These are phyloP conservation scores for Ilex asprella DNA, from an alignment of 257 asterid genomes.

Conservation along the genomic window DNA sequence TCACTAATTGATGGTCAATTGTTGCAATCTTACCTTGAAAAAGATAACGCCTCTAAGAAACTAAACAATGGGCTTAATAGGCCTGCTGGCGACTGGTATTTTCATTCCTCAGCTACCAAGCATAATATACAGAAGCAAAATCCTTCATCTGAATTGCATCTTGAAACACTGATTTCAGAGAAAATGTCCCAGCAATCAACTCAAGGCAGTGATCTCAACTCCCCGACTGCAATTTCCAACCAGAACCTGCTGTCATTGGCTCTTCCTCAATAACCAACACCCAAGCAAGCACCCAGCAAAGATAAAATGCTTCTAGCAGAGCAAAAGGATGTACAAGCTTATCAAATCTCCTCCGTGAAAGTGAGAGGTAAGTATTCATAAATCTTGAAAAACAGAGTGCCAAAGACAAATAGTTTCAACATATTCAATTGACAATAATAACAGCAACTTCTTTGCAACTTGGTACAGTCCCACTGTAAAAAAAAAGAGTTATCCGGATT, in stretches of 20 bases:
- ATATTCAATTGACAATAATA: no score
- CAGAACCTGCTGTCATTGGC: no score
- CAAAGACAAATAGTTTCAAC: no score
- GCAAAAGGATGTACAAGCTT: constrained; percentile 19
- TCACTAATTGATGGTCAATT: neutral
- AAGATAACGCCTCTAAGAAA: no score
- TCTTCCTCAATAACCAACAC: neutral
- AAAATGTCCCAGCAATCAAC: no score
- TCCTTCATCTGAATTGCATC: neutral
- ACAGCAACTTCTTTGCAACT: neutral
- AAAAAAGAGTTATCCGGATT: constrained; percentile 10
- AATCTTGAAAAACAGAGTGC: no score
- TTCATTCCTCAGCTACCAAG: neutral
- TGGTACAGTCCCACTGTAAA: constrained; percentile 46
- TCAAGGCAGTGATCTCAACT: no score
- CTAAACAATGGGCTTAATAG: no score
- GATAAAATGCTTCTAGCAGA: constrained; percentile 28
- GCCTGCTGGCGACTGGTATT: neutral
- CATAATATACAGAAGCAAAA: neutral
- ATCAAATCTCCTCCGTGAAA: constrained; percentile 28
- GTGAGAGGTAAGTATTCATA: constrained; percentile 35
- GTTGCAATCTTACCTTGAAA: no score
- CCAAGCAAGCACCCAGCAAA: constrained; percentile 23
- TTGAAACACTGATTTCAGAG: neutral
- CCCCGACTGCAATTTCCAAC: no score